Evolutionary conservation across 2,329 filamentous ascomycete genomes (phyloP).

Genomic region (Samsoniella hepiali): DNA sequence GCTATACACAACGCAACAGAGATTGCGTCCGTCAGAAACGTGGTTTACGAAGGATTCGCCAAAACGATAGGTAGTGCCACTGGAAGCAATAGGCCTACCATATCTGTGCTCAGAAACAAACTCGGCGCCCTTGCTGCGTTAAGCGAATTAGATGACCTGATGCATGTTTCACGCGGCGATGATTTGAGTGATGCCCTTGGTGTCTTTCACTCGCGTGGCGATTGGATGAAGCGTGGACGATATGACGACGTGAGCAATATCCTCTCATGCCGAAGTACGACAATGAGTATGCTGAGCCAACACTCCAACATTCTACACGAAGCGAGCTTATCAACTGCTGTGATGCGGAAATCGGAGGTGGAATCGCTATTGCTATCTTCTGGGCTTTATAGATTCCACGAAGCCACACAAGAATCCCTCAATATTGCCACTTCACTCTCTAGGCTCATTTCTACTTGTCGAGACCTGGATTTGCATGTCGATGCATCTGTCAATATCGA

Average conservation of each 20-base stretch:
- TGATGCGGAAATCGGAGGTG: conserved; percentile 70
- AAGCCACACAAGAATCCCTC: conserved; percentile 79
- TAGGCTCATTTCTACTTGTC: conserved; percentile 68
- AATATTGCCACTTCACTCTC: conserved; percentile 82
- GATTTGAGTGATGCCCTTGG: conserved; percentile 61
- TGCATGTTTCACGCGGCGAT: conserved; percentile 56
- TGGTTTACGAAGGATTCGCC: conserved; percentile 62
- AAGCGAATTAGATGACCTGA: conserved; percentile 75
- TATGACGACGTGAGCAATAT: conserved; percentile 78
- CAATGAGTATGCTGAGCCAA: conserved; percentile 75
- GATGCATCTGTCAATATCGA: conserved; percentile 77
- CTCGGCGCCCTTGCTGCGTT: conserved; percentile 67
- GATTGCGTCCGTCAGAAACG: conserved; percentile 48
- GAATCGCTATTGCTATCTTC: conserved; percentile 74
- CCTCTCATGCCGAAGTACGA: conserved; percentile 76
- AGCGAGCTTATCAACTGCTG: conserved; percentile 57
- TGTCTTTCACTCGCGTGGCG: conserved; percentile 61
- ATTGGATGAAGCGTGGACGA: conserved; percentile 81
- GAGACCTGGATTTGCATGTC: conserved; percentile 68
- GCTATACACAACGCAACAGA: conserved; percentile 66
- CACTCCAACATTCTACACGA: conserved; percentile 60
- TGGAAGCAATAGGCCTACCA: conserved; percentile 43
- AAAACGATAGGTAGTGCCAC: conserved; percentile 58
- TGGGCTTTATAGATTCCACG: conserved; percentile 72
- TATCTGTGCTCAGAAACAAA: conserved; percentile 50